These are phyloP conservation scores for Vigna angularis DNA, from an alignment of 306 rosid genomes.

Conservation along the genomic window DNA sequence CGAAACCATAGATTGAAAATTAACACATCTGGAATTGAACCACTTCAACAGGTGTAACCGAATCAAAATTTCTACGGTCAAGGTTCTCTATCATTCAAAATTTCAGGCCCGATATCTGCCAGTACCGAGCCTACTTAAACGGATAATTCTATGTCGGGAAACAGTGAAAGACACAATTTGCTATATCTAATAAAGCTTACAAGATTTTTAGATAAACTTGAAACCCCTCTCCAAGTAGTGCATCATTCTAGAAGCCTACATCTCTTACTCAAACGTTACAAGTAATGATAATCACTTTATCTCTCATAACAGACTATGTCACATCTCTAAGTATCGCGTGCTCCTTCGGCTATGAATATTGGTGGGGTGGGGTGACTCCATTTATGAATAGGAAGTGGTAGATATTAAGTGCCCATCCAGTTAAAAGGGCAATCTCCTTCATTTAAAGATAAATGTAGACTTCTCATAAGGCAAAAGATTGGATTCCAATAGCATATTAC, in stretches of 20 bases:
- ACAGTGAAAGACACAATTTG: no score
- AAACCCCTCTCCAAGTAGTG: no score
- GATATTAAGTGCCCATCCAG: neutral
- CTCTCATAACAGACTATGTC: neutral
- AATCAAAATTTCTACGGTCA: slow-evolving; percentile 21
- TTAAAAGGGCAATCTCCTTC: neutral
- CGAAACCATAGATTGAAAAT: no score
- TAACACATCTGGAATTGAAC: neutral
- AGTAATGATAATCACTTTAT: no score
- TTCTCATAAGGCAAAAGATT: neutral
- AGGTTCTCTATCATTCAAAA: slow-evolving; percentile 1
- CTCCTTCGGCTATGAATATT: neutral
- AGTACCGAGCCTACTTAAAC: no score
- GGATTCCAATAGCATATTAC: neutral
- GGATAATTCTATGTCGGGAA: no score
- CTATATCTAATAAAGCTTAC: no score
- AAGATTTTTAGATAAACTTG: no score
- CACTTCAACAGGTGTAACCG: neutral
- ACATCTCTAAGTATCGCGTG: neutral
- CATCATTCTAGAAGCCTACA: no score
- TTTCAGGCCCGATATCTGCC: neutral
- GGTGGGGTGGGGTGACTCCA: neutral
- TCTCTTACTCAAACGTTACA: no score
- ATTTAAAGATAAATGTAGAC: neutral
- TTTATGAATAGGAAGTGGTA: neutral